Evolutionary conservation across 306 rosid genomes (phyloP), one percentile per base, ranked within the genome.

Genomic region (Gastrolobium bilobum): DNA sequence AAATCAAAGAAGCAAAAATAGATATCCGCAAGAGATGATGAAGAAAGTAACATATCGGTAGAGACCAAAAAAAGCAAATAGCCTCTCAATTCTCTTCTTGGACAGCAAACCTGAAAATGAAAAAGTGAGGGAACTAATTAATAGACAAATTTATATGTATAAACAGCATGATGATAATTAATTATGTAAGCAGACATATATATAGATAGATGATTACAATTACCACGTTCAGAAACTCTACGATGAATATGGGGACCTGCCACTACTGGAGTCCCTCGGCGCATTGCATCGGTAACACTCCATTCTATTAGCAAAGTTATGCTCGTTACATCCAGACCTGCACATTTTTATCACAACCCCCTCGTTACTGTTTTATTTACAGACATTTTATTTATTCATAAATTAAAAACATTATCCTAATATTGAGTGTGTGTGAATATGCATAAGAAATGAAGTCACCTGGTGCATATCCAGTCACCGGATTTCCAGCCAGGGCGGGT

Each of bases 291-390:
- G 83, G 84, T 85, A 92, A 26, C 98, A 93, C 60, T 93, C 98
- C 82, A 83, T 90, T 85, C 98, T 85, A 61, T 84, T 93, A 0
- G 98, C 98, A 10, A 91, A 93, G 88, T 93, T 93, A 47, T 93
- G 98, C 85, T 93, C 98, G 74, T 93, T 93, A 81, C 98, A 93
- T 20, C 97, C 97, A 2, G 89, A 88, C 85, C 98, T 93, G 81
- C 73, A 38, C 73, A 68, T 7, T 67, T 81, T 50, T 58, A 7
- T 29, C 51, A 4, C 5, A 38, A 11, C 9, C 6, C 29, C 6
- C 3, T 3, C 52, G 26, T 64, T 76, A 65, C 81, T 40, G 57
- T 77, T 77, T 77, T 33, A 77, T 65, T 53, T 52, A 76, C 53
- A 2, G 15, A 4, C 4, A 6, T 30, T 34, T 42, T 7, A 57